Evolutionary conservation across 805 yeast species (phyloP).

Genomic region (Ogataea allantospora): DNA sequence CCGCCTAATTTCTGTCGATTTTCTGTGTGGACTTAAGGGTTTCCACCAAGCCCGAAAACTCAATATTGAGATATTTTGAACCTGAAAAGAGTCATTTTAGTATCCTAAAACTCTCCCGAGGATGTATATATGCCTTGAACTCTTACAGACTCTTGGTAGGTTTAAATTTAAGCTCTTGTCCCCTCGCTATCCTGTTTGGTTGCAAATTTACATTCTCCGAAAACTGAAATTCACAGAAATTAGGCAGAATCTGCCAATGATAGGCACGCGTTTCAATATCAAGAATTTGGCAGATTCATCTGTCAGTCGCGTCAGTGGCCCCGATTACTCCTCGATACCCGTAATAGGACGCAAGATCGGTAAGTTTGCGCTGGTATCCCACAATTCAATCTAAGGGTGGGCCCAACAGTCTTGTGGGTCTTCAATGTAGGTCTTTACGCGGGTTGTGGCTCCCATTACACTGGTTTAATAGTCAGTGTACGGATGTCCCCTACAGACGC

Average conservation of each 20-base stretch:
- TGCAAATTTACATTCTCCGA: neutral
- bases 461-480: too few species aligned
- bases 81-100: neutral
- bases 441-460: too few species aligned
- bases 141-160: too few species aligned
- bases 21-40: conserved; percentile 16
- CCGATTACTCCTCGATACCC: neutral
- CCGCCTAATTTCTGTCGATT: conserved; percentile 16
- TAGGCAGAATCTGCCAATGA: conserved; percentile 6
- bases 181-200: neutral
- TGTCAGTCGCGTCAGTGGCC: neutral
- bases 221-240: conserved; percentile 1
- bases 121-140: too few species aligned
- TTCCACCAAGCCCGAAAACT: conserved; percentile 2
- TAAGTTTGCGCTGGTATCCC: too few species aligned
- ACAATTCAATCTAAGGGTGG: too few species aligned
- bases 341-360: neutral
- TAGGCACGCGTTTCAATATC: neutral
- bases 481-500: too few species aligned
- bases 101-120: too few species aligned
- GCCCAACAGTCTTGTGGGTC: too few species aligned
- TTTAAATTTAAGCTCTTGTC: too few species aligned
- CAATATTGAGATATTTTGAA: neutral
- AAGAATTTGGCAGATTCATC: neutral
- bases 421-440: too few species aligned